Base-by-base conservation (phyloP, 768 basidiomycete species). In the Dentipellis sp. region DNA sequence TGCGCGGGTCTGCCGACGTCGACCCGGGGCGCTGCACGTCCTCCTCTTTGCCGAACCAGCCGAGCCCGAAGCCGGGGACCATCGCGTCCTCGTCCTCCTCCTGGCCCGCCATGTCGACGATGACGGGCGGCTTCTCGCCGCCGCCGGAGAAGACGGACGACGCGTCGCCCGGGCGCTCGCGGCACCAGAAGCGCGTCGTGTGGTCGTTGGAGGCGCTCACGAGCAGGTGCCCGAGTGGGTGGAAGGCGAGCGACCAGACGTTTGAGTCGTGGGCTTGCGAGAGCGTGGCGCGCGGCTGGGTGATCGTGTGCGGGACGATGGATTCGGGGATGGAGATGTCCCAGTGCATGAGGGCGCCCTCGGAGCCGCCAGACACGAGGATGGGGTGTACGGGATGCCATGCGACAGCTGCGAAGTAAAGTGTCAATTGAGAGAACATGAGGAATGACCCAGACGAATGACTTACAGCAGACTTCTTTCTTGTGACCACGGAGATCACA, bases 181-280 rank as follows among this genome's bases (percentile, higher is more conserved):
- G 82, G 50, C 86, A 86, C 95, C 97, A 98, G 78, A 98, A 99
- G n/a, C 94, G 82, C 6, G 95, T 97, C 5, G 97, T 97, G 73
- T 94, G 92, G 75, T 99, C 97, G 74, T 97, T 98, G n/a, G 89
- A 90, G 10, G 88, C 97, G 59, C 83, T 86, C 59, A 86, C 93
- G 63, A 99, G 84, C 63, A 98, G 79, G 71, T 98, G 94, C 0
- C 97, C 95, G 14, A 98, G 81, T 0, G 95, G 94, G 71, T 98
- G 94, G 78, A 84, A 99, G 3, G 92, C 83, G 60, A 99, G 81
- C 0, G 91, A 84, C 91, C 94, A 98, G 59, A 99, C 91, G 69
- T 94, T 94, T 34, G 91, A 92, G 74, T 99, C 97, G 77, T 99
- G 97, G 9, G 97, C 97, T 67, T 92, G 88, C n/a, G 88, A 86